A percentile compares a stretch with the other conserved stretches of the same genome.
Conservation (phyloP, 768 basidiomycete genomes). For the Trametes punicea region DNA sequence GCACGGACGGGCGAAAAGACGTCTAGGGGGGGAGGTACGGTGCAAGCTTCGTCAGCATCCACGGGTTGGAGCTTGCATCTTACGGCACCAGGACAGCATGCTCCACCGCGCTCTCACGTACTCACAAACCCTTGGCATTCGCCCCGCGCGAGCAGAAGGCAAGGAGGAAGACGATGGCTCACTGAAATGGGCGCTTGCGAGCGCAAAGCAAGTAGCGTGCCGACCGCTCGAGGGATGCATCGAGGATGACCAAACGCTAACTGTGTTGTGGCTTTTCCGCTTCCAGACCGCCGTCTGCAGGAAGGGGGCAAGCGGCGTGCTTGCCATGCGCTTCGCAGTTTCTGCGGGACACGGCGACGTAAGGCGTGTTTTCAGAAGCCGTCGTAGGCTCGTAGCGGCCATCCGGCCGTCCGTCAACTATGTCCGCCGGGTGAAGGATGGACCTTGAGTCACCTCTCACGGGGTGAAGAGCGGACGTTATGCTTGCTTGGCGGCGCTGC, state of each 20-base stretch:
- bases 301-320: slow-evolving; percentile 3
- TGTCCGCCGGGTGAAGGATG: slow-evolving; percentile 1
- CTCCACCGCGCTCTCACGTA: not conserved
- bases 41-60: slow-evolving; percentile 4
- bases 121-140: not conserved
- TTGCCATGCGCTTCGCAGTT: slow-evolving; percentile 9
- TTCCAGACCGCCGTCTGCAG: slow-evolving; percentile 4
- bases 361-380: slow-evolving; percentile 1
- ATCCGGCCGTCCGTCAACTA: slow-evolving; percentile 6
- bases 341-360: slow-evolving; percentile 5
- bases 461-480: not conserved
- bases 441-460: not conserved
- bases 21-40: not conserved
- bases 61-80: slow-evolving; percentile 3
- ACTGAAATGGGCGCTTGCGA: not conserved
- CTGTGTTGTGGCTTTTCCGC: not conserved
- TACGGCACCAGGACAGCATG: slow-evolving; percentile 7
- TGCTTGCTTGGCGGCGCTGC: not conserved
- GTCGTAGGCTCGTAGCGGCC: slow-evolving; percentile 2
- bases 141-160: not conserved
- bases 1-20: not conserved
- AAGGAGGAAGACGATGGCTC: not conserved
- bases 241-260: not conserved
- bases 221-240: not conserved
- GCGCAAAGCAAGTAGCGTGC: not conserved